Conservation (phyloP, 2,329 filamentous ascomycete genomes). For the Colletotrichum sp. region DNA sequence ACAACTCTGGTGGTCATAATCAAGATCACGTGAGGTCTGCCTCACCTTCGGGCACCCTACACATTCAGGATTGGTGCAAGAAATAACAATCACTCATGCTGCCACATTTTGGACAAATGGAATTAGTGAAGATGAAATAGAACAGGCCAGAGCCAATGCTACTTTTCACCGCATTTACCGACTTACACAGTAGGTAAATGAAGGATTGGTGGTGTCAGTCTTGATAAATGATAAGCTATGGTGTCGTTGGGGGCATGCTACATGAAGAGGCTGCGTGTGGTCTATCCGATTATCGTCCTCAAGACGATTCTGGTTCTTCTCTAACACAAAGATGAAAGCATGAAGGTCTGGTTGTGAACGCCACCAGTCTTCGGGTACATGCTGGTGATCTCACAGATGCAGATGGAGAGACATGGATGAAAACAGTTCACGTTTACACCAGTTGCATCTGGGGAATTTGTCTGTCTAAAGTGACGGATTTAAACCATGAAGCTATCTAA, state of each 20-base stretch:
- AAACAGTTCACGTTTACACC: fast-evolving
- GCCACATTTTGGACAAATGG: too few relatives aligned
- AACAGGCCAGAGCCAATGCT: too few relatives aligned
- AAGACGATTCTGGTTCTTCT: not conserved
- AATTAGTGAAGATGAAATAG: too few relatives aligned
- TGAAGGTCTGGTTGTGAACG: fast-evolving
- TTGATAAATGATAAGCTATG: too few relatives aligned
- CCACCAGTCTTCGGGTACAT: not conserved
- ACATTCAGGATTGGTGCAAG: not conserved
- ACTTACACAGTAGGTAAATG: too few relatives aligned
- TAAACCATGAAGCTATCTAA: not conserved
- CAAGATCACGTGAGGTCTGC: fast-evolving
- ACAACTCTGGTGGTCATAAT: not conserved
- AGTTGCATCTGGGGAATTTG: not conserved
- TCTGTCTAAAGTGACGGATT: fast-evolving
- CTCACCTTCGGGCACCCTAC: too few relatives aligned
- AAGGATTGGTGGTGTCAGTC: too few relatives aligned
- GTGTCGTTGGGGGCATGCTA: too few relatives aligned
- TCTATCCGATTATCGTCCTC: fast-evolving
- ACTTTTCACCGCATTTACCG: too few relatives aligned
- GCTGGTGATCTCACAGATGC: too few relatives aligned
- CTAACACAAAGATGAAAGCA: not conserved
- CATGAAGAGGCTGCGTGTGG: too few relatives aligned
- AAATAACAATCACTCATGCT: not conserved
- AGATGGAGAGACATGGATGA: not conserved